Evolutionary conservation across 371 early-diverging fungal genomes (phyloP).

Genomic region (Capillidium rhysosporum): DNA sequence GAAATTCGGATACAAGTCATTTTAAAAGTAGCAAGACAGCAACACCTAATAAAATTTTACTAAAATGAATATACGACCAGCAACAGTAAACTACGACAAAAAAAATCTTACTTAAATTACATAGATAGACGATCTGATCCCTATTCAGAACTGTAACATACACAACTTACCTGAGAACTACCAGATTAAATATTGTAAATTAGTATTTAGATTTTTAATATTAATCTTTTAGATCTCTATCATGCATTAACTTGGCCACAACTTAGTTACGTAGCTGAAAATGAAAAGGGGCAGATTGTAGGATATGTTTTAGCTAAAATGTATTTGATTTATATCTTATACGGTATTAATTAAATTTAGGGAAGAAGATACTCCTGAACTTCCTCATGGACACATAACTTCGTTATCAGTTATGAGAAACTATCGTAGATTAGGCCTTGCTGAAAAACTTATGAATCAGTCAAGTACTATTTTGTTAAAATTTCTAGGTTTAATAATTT

Average conservation of each 20-base stretch:
- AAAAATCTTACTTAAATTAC: background rate
- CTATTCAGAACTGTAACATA: conserved; percentile 90
- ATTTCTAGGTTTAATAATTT: background rate
- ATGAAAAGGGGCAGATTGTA: conserved; percentile 71
- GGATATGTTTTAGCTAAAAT: conserved; percentile 95
- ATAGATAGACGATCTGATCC: conserved; percentile 53
- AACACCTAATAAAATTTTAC: background rate
- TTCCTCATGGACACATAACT: conserved; percentile 90
- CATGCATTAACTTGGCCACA: conserved; percentile 92
- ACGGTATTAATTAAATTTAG: conserved; percentile 16
- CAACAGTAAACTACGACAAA: conserved; percentile 21
- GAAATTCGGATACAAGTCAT: no score
- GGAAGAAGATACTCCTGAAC: conserved; percentile 60
- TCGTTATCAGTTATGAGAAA: conserved; percentile 87
- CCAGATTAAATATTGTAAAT: conserved; percentile 88
- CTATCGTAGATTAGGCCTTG: conserved; percentile 85
- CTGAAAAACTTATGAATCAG: conserved; percentile 86
- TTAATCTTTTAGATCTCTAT: conserved; percentile 40
- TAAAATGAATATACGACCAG: conserved; percentile 41
- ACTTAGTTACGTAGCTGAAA: conserved; percentile 88
- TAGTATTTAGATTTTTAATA: background rate
- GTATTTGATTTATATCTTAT: conserved; percentile 21
- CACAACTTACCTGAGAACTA: conserved; percentile 95
- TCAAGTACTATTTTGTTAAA: conserved; percentile 27
- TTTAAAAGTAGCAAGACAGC: no score